Evolutionary conservation across 306 rosid species (phyloP).

Genomic region (Gleditsia sinensis): DNA sequence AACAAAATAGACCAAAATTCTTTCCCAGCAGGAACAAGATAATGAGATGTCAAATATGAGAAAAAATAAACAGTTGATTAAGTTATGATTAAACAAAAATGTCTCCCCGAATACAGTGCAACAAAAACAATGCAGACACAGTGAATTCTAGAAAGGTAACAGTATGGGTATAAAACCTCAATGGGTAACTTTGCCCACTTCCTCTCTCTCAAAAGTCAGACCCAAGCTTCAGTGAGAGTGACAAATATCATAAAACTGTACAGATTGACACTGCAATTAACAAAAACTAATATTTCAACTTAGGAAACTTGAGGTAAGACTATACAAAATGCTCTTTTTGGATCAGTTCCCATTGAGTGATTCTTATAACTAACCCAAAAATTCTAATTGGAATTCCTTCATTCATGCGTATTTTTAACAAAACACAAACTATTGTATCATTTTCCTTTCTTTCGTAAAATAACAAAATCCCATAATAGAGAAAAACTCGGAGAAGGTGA

Average conservation of each 20-base stretch:
- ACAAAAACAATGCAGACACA: background rate
- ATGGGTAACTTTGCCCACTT: conserved; percentile 7
- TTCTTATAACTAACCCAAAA: background rate
- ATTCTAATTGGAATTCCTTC: background rate
- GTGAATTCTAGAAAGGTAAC: conserved; percentile 5
- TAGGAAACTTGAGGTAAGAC: background rate
- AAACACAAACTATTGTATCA: background rate
- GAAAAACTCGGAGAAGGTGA: background rate
- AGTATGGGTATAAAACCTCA: conserved; percentile 18
- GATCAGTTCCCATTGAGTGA: background rate
- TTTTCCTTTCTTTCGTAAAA: background rate
- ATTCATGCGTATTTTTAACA: background rate
- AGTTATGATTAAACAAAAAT: background rate
- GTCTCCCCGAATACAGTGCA: background rate
- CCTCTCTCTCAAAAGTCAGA: conserved; percentile 7
- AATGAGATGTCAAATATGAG: background rate
- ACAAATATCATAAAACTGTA: conserved; percentile 5
- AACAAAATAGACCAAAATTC: background rate
- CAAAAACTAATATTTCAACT: background rate
- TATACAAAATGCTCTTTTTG: background rate
- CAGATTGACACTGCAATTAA: conserved; percentile 7
- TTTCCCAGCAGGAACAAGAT: background rate
- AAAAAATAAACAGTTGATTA: background rate
- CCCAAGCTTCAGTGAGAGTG: conserved; percentile 26
- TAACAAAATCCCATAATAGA: conserved; percentile 21